phyloP scores from a whole-genome alignment of 345 rosid genomes.

The Adansonia digitata region DNA sequence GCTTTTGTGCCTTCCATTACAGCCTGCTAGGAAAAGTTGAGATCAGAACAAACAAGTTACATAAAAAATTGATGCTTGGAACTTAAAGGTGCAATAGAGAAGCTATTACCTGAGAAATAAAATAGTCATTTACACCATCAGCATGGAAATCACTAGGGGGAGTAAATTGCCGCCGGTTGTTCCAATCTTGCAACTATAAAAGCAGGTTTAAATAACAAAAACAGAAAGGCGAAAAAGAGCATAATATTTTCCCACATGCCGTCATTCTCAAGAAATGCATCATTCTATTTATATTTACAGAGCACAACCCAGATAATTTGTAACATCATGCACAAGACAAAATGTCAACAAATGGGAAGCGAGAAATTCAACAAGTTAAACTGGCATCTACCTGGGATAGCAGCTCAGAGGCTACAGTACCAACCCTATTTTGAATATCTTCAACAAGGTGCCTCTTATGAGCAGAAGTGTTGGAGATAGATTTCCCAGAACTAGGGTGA shows the following conservation, averaged over 20 bases:
- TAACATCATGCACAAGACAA: background rate
- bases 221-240: constrained; percentile 9
- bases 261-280: background rate
- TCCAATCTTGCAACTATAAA: constrained; percentile 93
- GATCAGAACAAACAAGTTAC: constrained; percentile 14
- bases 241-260: constrained; percentile 17
- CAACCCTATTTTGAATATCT: constrained; percentile 63
- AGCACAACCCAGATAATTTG: background rate
- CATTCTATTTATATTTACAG: background rate
- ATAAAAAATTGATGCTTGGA: background rate
- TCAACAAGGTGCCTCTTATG: constrained; percentile 54
- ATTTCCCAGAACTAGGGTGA: constrained; percentile 44
- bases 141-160: constrained; percentile 89
- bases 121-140: constrained; percentile 76
- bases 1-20: constrained; percentile 77
- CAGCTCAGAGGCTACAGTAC: constrained; percentile 74
- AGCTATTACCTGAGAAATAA: constrained; percentile 81
- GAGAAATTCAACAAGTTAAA: constrained; percentile 8
- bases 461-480: constrained; percentile 30
- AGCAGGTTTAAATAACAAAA: constrained; percentile 21
- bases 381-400: constrained; percentile 75
- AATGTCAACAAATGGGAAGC: background rate
- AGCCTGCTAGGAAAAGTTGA: constrained; percentile 50
- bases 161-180: constrained; percentile 73
- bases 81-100: constrained; percentile 17